phyloP scores from a whole-genome alignment of 2,329 filamentous ascomycete species.

The Dactylellina sp. region DNA sequence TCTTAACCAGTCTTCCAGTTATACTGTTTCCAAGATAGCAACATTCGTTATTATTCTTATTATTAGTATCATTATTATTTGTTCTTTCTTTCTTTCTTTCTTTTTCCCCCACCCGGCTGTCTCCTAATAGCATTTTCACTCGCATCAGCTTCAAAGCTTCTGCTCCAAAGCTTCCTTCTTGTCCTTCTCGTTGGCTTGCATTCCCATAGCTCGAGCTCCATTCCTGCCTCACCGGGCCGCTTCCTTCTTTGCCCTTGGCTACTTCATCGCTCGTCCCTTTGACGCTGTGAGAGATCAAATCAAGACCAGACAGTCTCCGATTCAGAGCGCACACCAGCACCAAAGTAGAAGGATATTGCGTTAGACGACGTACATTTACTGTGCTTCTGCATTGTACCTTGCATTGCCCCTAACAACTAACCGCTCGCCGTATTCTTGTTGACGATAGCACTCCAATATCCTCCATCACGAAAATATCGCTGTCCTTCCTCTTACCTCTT shows the following conservation, averaged over 20 bases:
- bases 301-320: conserved; percentile 37
- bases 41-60: conserved; percentile 18
- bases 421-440: neutral
- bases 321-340: conserved; percentile 40
- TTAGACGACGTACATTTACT: conserved; percentile 34
- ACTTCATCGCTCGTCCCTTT: neutral
- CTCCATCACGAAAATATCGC: neutral
- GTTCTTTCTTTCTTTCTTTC: neutral
- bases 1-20: neutral
- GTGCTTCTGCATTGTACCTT: conserved; percentile 21
- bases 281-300: neutral
- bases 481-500: neutral
- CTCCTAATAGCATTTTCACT: neutral
- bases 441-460: neutral
- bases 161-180: neutral
- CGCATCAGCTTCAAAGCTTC: neutral
- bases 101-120: neutral
- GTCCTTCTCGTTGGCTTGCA: neutral
- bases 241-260: too few species aligned
- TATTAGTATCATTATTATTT: conserved; percentile 3
- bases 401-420: conserved; percentile 33
- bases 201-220: neutral
- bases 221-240: neutral
- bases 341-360: conserved; percentile 49
- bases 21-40: conserved; percentile 13